phyloP scores from a whole-genome alignment of 352 stramenopile genomes.

The Globisporangium ultimum region DNA sequence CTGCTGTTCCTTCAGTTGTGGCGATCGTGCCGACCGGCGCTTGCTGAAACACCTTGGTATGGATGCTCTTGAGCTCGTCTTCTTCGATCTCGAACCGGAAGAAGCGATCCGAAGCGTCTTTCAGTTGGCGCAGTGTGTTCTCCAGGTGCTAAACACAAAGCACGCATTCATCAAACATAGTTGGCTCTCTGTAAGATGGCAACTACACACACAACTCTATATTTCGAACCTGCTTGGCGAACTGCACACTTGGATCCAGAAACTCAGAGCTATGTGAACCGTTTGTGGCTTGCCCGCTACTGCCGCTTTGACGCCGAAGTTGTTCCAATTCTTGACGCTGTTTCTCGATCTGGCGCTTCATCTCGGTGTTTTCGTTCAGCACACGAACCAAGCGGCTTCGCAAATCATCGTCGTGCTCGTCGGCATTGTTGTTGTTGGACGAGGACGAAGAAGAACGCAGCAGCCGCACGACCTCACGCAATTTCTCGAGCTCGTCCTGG shows the following conservation, averaged over 20 bases:
- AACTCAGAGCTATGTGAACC: no score
- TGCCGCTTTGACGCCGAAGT: slow-evolving; percentile 16
- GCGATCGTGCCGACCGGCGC: background rate
- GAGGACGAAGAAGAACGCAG: slow-evolving; percentile 16
- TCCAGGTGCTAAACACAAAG: slow-evolving; percentile 52
- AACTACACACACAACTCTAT: background rate
- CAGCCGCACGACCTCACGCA: slow-evolving; percentile 61
- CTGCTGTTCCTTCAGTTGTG: background rate
- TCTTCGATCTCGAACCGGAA: slow-evolving; percentile 95
- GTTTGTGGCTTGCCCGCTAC: no score
- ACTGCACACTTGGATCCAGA: slow-evolving; percentile 16
- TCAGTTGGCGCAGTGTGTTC: slow-evolving; percentile 56
- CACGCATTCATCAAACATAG: background rate
- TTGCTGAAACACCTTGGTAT: slow-evolving; percentile 46
- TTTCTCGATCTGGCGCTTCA: slow-evolving; percentile 56
- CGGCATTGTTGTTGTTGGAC: slow-evolving; percentile 20
- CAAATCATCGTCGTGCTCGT: slow-evolving; percentile 23
- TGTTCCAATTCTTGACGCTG: slow-evolving; percentile 61
- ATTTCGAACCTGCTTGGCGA: slow-evolving; percentile 29
- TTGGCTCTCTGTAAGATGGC: background rate
- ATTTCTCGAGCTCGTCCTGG: slow-evolving; percentile 74
- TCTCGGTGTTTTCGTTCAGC: slow-evolving; percentile 65
- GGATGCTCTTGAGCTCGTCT: slow-evolving; percentile 82
- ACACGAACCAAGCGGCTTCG: slow-evolving; percentile 37
- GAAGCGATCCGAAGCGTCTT: slow-evolving; percentile 81